A percentile compares a stretch with the other conserved stretches of the same genome.
Conservation (phyloP, 768 basidiomycete genomes). For the Coprinopsis cinerea region DNA sequence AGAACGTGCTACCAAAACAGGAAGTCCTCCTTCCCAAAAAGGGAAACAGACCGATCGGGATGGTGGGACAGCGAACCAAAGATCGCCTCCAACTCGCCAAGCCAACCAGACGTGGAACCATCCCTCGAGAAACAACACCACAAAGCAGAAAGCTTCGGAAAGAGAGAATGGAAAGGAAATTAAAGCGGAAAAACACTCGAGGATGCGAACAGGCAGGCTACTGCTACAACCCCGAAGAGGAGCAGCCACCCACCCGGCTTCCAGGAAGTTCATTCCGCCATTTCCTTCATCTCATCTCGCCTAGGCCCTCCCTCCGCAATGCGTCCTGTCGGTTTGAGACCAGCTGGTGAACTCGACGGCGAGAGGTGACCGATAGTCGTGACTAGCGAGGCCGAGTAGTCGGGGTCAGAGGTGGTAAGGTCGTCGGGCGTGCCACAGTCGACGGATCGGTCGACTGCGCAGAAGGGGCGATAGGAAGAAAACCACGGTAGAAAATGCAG, state of each 20-base stretch:
- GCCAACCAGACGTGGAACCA: too few relatives aligned
- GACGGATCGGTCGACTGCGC: slow-evolving; percentile 16
- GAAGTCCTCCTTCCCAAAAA: too few relatives aligned
- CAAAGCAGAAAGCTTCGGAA: too few relatives aligned
- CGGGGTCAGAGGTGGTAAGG: neutral
- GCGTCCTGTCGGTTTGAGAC: neutral
- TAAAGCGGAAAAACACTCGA: neutral
- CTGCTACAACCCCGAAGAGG: slow-evolving; percentile 12
- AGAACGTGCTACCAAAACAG: too few relatives aligned
- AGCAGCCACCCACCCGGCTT: slow-evolving; percentile 12
- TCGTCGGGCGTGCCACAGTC: slow-evolving; percentile 3
- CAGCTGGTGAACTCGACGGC: neutral
- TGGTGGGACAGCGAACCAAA: too few relatives aligned
- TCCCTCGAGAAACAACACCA: too few relatives aligned
- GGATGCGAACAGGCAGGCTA: slow-evolving; percentile 6
- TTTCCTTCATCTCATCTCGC: neutral
- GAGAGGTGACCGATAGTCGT: neutral
- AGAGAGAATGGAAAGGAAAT: neutral
- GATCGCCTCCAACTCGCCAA: too few relatives aligned
- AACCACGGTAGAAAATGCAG: neutral
- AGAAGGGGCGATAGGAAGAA: slow-evolving; percentile 14
- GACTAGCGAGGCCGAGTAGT: neutral
- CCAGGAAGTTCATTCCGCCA: neutral
- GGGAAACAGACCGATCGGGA: too few relatives aligned
- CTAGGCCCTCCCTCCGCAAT: neutral